Base-by-base conservation (phyloP, 2,329 filamentous ascomycete species). In the Phyllosticta paracitricarpa region DNA sequence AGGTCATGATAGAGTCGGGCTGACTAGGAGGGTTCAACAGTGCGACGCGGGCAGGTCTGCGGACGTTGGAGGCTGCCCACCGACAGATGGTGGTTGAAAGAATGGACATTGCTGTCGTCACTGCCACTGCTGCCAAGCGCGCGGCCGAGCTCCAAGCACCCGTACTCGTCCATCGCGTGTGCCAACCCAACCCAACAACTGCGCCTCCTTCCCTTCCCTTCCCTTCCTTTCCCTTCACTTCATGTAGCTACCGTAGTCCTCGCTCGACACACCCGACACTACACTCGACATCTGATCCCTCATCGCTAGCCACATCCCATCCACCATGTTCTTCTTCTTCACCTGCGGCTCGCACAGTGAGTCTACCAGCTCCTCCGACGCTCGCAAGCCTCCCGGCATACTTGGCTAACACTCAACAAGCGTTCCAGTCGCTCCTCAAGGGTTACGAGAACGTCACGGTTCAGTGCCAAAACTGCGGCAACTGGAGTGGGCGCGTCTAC, bases 401-500 rank as follows among this genome's bases (percentile, higher is more conserved):
- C 55, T 51, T 56, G 58, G 57, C 61, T 54, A 57, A 57, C 53
- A 56, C n/a, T 30, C 40, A 61, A 1, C 25, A 63, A 78, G 78
- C 77, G 54, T 82, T 82, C 72, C 72, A 73, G 12, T 76, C 72
- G 5, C 65, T 70, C 25, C 72, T 81, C 59, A 65, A 69, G 54
- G 79, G 77, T 65, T 78, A 79, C 66, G 79, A 81, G 65, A 73
- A 79, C 69, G 73, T 81, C 59, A 78, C 75, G 5, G 76, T 78
- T 1, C 77, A 78, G 69, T 82, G 80, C 65, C 77, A 79, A 66
- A 80, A 81, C 69, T 82, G 80, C 68, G 78, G 78, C 52, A 82
- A 81, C 68, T 73, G 73, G 62, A 69, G 66, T 25, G 78, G 73
- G n/a, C 74, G 75, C 63, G 70, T 78, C 14, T 71, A 69, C 63